Evolutionary conservation across 306 rosid genomes (phyloP).

Genomic region (Trifolium fragiferum): DNA sequence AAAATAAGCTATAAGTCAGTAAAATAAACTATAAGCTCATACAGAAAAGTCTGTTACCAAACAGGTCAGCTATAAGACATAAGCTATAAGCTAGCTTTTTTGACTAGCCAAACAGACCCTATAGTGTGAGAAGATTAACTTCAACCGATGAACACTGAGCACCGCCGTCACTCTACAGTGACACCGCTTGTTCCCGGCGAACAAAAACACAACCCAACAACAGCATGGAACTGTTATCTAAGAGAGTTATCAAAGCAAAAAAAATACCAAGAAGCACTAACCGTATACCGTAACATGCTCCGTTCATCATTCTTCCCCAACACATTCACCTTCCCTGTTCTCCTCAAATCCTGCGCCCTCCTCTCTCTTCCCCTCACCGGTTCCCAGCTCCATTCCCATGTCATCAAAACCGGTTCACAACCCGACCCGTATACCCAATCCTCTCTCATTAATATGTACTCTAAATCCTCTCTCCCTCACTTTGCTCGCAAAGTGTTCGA

Average conservation of each 20-base stretch:
- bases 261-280: constrained; percentile 62
- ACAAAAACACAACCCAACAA: constrained; percentile 23
- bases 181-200: background rate
- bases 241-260: constrained; percentile 70
- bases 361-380: constrained; percentile 67
- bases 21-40: too few relatives aligned
- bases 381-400: constrained; percentile 69
- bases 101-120: too few relatives aligned
- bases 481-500: constrained; percentile 78
- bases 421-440: constrained; percentile 81
- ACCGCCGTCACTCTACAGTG: background rate
- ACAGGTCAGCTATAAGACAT: too few relatives aligned
- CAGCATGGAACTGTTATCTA: constrained; percentile 71
- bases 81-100: too few relatives aligned
- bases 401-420: constrained; percentile 69
- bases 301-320: constrained; percentile 68
- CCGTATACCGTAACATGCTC: constrained; percentile 76
- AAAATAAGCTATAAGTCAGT: too few relatives aligned
- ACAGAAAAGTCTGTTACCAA: too few relatives aligned
- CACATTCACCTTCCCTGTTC: constrained; percentile 82
- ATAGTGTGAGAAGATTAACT: background rate
- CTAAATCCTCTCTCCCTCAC: constrained; percentile 39
- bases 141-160: background rate
- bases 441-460: constrained; percentile 71
- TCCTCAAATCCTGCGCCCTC: constrained; percentile 81